phyloP scores from a whole-genome alignment of 441 rosid genomes.

The Gossypium davidsonii region DNA sequence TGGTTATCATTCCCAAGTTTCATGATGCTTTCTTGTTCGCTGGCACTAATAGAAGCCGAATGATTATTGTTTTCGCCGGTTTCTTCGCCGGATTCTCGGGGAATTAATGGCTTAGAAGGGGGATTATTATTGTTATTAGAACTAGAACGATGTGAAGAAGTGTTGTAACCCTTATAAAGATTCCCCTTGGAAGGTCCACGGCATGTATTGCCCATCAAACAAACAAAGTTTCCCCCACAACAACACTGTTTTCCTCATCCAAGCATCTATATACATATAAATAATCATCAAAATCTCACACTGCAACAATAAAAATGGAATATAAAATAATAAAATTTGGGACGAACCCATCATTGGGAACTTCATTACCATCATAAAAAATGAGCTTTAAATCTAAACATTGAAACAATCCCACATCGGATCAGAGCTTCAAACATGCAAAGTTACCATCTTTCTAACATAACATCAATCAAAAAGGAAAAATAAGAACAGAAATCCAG shows the following conservation, averaged over 20 bases:
- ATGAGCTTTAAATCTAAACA: constrained; percentile 12
- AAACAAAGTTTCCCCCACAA: constrained; percentile 26
- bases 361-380: constrained; percentile 3
- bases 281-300: constrained; percentile 28
- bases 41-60: constrained; percentile 33
- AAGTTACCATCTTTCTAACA: neutral
- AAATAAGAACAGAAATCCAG: neutral
- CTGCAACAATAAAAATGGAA: constrained; percentile 18
- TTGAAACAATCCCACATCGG: constrained; percentile 19
- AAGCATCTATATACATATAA: constrained; percentile 11
- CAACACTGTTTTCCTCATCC: constrained; percentile 41
- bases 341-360: constrained; percentile 23
- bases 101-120: constrained; percentile 25
- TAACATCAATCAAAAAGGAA: neutral
- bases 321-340: neutral
- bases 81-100: constrained; percentile 42
- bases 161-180: constrained; percentile 47
- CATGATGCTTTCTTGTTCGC: constrained; percentile 48
- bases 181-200: constrained; percentile 60
- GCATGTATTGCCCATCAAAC: constrained; percentile 86
- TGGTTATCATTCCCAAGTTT: constrained; percentile 63
- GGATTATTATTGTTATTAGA: constrained; percentile 39
- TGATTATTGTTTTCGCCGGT: constrained; percentile 28
- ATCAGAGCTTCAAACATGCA: constrained; percentile 24
- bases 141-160: constrained; percentile 31